A percentile compares a stretch with the other conserved stretches of the same genome.
These are phyloP conservation scores for Dovyalis caffra DNA, from an alignment of 345 rosid species.

Conservation along the genomic window DNA sequence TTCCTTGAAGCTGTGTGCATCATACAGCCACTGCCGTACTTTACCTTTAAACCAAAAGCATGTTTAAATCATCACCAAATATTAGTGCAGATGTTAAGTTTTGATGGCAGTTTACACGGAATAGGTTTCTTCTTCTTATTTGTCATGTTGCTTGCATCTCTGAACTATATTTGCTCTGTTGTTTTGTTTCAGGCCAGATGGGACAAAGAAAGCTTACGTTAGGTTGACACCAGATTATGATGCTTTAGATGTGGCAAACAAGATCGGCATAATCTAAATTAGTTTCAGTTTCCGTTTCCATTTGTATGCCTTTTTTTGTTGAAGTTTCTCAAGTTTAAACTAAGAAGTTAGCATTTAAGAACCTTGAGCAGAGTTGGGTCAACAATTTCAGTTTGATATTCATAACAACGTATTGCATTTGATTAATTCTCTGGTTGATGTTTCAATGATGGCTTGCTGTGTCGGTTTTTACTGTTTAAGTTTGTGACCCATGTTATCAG, in stretches of 20 bases:
- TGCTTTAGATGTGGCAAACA: slow-evolving; percentile 96
- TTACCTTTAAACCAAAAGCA: background rate
- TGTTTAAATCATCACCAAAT: background rate
- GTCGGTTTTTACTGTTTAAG: background rate
- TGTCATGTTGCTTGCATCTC: background rate
- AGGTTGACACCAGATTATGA: slow-evolving; percentile 89
- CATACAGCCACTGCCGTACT: background rate
- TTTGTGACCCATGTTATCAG: background rate
- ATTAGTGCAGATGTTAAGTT: background rate
- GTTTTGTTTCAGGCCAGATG: slow-evolving; percentile 69
- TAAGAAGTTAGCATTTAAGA: background rate
- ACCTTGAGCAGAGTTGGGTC: background rate
- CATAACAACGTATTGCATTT: background rate
- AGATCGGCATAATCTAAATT: slow-evolving; percentile 76
- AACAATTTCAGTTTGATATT: background rate
- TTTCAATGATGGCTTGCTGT: background rate
- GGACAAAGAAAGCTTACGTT: slow-evolving; percentile 90
- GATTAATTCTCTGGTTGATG: background rate
- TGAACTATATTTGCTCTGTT: background rate
- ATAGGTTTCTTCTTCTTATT: background rate
- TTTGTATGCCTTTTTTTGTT: background rate
- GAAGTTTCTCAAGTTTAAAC: background rate
- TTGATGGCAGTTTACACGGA: background rate
- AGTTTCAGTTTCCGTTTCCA: background rate
- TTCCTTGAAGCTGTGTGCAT: background rate